Percentiles rank a stretch among this genome's conserved stretches.
phyloP scores from a whole-genome alignment of 2,329 filamentous ascomycete species.

The Zymoseptoria crescenta region DNA sequence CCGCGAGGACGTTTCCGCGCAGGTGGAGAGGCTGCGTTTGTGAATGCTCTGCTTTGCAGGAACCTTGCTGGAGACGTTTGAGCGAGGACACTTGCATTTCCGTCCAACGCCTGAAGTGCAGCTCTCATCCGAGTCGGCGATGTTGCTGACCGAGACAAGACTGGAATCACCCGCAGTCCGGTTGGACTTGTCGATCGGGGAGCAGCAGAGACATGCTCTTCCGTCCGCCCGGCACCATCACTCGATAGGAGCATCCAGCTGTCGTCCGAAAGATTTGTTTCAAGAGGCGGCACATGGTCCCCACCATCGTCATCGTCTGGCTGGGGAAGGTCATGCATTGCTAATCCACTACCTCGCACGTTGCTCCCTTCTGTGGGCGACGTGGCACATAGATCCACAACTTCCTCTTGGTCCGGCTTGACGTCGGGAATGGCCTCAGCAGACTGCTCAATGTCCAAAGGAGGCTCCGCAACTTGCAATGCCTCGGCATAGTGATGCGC shows the following conservation, averaged over 20 bases:
- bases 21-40: not conserved
- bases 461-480: not conserved
- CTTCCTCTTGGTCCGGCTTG: not conserved
- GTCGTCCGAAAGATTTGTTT: constrained; percentile 5
- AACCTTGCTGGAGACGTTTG: constrained; percentile 7
- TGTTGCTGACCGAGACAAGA: constrained; percentile 7
- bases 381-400: not conserved
- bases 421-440: not conserved
- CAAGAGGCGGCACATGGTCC: not conserved
- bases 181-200: not conserved
- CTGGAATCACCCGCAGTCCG: not conserved
- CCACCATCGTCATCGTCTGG: not conserved
- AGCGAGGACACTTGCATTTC: constrained; percentile 12
- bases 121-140: constrained; percentile 13
- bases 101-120: constrained; percentile 21
- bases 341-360: not conserved
- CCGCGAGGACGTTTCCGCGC: constrained; percentile 13
- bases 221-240: constrained; percentile 6
- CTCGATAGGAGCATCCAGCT: constrained; percentile 10
- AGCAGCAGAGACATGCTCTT: not conserved
- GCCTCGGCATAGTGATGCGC: not conserved
- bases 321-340: not conserved
- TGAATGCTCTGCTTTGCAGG: constrained; percentile 2
- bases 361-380: not conserved
- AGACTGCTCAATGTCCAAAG: not conserved